A percentile compares a stretch with the other conserved stretches of the same genome.
Evolutionary conservation across 768 basidiomycete species (phyloP).

Genomic region (Naganishia friedmannii): DNA sequence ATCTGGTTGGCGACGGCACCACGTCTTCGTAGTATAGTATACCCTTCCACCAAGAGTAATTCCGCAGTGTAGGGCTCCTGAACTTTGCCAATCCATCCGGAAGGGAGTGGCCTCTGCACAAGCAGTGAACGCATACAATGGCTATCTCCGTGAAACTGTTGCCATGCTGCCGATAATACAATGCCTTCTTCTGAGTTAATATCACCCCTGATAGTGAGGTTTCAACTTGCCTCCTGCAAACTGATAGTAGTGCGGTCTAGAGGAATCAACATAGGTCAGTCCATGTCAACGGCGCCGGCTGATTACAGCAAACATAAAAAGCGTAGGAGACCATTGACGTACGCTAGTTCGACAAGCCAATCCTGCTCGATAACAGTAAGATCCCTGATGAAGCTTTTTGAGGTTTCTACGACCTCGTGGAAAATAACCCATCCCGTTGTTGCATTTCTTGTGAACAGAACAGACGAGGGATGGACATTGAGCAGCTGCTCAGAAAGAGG

Average conservation of each 20-base stretch:
- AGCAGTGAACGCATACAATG: too few species aligned
- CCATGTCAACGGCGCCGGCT: background rate
- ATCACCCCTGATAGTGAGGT: background rate
- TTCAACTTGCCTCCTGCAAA: slow-evolving; percentile 23
- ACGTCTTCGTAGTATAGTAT: too few species aligned
- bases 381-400: slow-evolving; percentile 88
- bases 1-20: too few species aligned
- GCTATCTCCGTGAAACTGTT: too few species aligned
- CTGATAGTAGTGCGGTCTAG: slow-evolving; percentile 34
- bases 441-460: slow-evolving; percentile 87
- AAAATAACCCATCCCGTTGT: slow-evolving; percentile 89
- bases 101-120: too few species aligned
- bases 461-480: slow-evolving; percentile 88
- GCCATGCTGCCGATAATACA: too few species aligned
- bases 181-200: too few species aligned
- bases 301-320: background rate
- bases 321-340: slow-evolving; percentile 29
- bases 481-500: slow-evolving; percentile 60
- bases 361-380: slow-evolving; percentile 93
- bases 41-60: too few species aligned
- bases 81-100: too few species aligned
- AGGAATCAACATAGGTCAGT: background rate
- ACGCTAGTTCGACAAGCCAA: slow-evolving; percentile 63
- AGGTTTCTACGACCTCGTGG: slow-evolving; percentile 95
- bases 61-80: too few species aligned